A percentile compares a stretch with the other conserved stretches of the same genome.
Evolutionary conservation across 495 filamentous ascomycete species (phyloP).

Genomic region (Neurospora sp.): DNA sequence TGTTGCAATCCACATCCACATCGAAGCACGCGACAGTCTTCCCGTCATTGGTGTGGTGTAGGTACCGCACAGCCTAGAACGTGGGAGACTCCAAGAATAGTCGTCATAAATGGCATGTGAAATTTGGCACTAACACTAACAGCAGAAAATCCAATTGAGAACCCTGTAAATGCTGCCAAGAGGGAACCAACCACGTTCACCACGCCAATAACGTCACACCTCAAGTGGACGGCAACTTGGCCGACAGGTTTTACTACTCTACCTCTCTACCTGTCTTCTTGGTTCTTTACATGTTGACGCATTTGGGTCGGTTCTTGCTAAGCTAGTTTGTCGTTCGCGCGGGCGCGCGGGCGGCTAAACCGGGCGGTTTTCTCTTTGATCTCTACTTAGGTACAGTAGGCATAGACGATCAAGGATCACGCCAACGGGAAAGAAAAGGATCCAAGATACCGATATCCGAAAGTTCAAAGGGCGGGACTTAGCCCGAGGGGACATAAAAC

Average conservation of each 20-base stretch:
- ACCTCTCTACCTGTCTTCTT: not conserved
- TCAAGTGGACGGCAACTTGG: not conserved
- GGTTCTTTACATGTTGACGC: not conserved
- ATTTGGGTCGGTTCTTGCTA: not conserved
- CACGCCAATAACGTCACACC: not conserved
- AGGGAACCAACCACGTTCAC: not conserved
- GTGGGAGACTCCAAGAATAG: not conserved
- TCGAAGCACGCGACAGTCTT: not conserved
- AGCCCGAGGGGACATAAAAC: too few species aligned
- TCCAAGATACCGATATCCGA: not conserved
- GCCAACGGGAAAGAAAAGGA: not conserved
- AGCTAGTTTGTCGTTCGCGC: not conserved
- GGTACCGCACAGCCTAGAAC: not conserved
- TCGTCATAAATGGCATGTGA: not conserved
- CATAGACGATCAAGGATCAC: not conserved
- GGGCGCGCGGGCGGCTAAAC: not conserved
- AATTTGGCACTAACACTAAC: not conserved
- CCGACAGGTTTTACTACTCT: not conserved
- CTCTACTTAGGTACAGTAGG: too few species aligned
- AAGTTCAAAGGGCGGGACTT: too few species aligned
- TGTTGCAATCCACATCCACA: not conserved
- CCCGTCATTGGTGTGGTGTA: not conserved
- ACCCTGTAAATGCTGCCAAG: not conserved
- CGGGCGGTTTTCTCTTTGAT: too few species aligned
- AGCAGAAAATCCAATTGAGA: not conserved